Evolutionary conservation across 1,139 yeast species (phyloP).

Genomic region (Candida albicans): DNA sequence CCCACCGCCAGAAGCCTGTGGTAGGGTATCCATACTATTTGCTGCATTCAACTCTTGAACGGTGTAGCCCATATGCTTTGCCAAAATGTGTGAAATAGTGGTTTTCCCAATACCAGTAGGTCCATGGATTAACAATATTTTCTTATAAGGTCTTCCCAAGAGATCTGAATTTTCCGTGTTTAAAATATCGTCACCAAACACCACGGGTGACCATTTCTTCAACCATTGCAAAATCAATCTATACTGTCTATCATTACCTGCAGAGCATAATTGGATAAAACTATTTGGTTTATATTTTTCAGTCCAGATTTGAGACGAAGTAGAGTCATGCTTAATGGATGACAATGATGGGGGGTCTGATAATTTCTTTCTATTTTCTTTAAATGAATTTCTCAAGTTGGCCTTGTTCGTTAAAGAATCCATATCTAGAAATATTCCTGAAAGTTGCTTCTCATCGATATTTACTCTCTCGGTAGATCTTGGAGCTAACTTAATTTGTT

Average conservation of each 20-base stretch:
- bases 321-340: not conserved
- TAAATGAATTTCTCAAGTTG: slow-evolving; percentile 23
- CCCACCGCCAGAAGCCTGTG: slow-evolving; percentile 20
- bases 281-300: slow-evolving; percentile 82
- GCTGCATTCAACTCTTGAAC: slow-evolving; percentile 88
- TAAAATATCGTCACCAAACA: slow-evolving; percentile 45
- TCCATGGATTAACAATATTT: slow-evolving; percentile 76
- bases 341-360: not conserved
- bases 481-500: slow-evolving; percentile 21
- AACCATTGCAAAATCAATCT: slow-evolving; percentile 76
- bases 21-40: slow-evolving; percentile 52
- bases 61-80: slow-evolving; percentile 78
- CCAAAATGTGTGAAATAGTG: slow-evolving; percentile 80
- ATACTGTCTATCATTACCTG: slow-evolving; percentile 83
- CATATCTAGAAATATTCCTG: slow-evolving; percentile 28
- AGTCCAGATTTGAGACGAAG: slow-evolving; percentile 49
- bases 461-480: slow-evolving; percentile 9
- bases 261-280: slow-evolving; percentile 60
- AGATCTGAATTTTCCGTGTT: slow-evolving; percentile 44
- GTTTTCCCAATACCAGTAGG: slow-evolving; percentile 98
- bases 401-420: slow-evolving; percentile 32
- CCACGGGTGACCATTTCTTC: slow-evolving; percentile 73
- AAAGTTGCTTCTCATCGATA: slow-evolving; percentile 7
- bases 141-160: slow-evolving; percentile 68
- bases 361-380: slow-evolving; percentile 19